Conservation (phyloP, 2,329 filamentous ascomycete species). For the Berkeleyomyces basicola region DNA sequence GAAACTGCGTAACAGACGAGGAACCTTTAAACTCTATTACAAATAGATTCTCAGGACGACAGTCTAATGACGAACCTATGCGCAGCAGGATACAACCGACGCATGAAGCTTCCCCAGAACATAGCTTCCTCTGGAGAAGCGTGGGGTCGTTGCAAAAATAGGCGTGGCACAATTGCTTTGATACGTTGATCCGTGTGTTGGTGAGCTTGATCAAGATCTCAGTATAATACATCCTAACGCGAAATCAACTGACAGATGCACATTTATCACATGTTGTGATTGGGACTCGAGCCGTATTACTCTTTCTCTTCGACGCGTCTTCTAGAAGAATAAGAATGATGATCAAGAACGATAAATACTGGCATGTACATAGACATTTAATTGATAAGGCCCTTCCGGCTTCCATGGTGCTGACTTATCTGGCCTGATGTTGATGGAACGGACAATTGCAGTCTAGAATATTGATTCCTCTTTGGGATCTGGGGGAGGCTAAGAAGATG, state of each 20-base stretch:
- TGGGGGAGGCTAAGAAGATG: neutral
- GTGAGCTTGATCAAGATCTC: too few species aligned
- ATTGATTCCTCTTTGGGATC: neutral
- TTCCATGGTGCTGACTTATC: too few species aligned
- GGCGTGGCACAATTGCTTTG: too few species aligned
- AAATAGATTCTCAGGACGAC: neutral
- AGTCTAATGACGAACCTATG: neutral
- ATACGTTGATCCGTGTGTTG: too few species aligned
- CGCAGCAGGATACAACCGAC: neutral
- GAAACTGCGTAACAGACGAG: neutral
- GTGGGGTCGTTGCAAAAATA: neutral
- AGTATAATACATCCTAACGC: too few species aligned
- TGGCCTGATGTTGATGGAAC: too few species aligned
- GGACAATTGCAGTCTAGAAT: neutral
- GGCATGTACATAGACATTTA: neutral
- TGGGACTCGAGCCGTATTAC: too few species aligned
- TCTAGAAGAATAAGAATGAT: neutral
- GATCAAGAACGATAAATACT: neutral
- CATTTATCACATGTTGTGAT: too few species aligned
- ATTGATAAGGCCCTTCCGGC: neutral
- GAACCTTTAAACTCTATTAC: constrained; percentile 1
- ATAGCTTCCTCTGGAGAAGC: neutral
- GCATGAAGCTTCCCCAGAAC: neutral
- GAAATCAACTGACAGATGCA: too few species aligned
- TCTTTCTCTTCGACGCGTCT: neutral